Percentiles rank a stretch among this genome's conserved stretches.
Conservation (phyloP, 768 basidiomycete species). For the Mycena latifolia region DNA sequence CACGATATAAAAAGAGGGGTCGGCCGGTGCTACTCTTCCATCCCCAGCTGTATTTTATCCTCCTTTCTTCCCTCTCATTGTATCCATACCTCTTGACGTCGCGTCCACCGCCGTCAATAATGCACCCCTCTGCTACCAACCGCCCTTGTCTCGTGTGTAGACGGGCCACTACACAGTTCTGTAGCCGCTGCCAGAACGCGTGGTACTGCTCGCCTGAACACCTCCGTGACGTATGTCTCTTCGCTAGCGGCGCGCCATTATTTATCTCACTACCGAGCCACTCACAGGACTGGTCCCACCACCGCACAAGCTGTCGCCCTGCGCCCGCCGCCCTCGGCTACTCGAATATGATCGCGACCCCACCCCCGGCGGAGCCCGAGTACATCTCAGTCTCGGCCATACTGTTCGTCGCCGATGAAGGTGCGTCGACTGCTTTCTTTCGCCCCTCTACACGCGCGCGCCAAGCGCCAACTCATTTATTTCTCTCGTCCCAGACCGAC, state of each 20-base stretch:
- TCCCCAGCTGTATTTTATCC: conserved; percentile 41
- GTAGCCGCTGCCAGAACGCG: conserved; percentile 83
- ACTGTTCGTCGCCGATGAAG: conserved; percentile 81
- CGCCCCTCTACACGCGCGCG: neutral
- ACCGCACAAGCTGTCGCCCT: conserved; percentile 76
- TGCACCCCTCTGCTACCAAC: conserved; percentile 69
- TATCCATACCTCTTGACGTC: conserved; percentile 46
- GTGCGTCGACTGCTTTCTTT: conserved; percentile 49
- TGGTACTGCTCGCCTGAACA: conserved; percentile 90
- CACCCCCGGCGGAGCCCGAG: conserved; percentile 79
- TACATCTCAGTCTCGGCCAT: conserved; percentile 78
- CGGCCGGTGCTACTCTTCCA: conserved; percentile 31
- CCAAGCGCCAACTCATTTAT: too few relatives aligned
- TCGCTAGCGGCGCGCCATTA: neutral
- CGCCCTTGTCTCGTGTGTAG: conserved; percentile 84
- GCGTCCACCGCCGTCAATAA: conserved; percentile 51
- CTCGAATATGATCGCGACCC: conserved; percentile 80
- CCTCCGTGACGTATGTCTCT: conserved; percentile 69
- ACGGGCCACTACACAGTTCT: conserved; percentile 86
- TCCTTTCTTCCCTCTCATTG: conserved; percentile 31
- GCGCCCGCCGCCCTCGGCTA: conserved; percentile 46
- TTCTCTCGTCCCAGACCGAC: conserved; percentile 70
- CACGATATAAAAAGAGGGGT: conserved; percentile 34
- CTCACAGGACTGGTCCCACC: conserved; percentile 85
- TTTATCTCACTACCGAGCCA: conserved; percentile 15